Evolutionary conservation across 345 rosid species (phyloP), one percentile per base, ranked within the genome.

Genomic region (Eucalyptus virginea): DNA sequence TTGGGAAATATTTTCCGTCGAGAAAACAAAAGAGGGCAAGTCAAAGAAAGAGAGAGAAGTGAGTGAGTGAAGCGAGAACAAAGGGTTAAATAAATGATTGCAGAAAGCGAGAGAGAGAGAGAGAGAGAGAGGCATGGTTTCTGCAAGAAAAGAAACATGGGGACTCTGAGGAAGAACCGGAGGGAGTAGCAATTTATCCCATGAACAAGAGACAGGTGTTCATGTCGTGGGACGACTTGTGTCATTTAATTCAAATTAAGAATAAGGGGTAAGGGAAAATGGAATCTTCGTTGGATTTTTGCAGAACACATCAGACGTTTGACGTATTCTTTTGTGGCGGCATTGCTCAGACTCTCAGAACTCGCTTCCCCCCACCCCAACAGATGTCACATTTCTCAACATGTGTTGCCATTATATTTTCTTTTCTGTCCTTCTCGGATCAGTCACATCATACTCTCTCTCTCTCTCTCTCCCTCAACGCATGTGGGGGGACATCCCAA

Each of bases 141-240:
- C 80, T 40, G 86, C 87, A 30, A 88, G 89, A 85, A 89, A 67
- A 88, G 88, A 30, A 17, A 62, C 90, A 12, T 15, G 65, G 52
- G 58, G 58, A 60, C 42, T 56, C 69, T 81, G 88, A 21, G n/a
- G 81, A 87, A 19, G 85, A 34, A 48, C 42, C 86, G 6, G 30
- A 21, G 5, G 50, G 23, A 24, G 48, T 30, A 13, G 45, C 90
- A 37, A 52, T 24, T 87, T 87, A 86, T 87, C 90, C 90, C 19
- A 32, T 37, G 91, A 89, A 88, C 80, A 92, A 77, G 47, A 85
- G 88, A 89, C 91, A 90, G 47, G 92, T 90, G 91, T 77, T 69
- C 32, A n/a, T 44, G 44, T 60, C 87, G n/a, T 62, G 45, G 52
- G 44, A 51, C 6, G 88, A 65, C 56, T 44, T 51, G 88, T 34